phyloP scores from a whole-genome alignment of 2,329 filamentous ascomycete species.

The Ilyonectria destructans region DNA sequence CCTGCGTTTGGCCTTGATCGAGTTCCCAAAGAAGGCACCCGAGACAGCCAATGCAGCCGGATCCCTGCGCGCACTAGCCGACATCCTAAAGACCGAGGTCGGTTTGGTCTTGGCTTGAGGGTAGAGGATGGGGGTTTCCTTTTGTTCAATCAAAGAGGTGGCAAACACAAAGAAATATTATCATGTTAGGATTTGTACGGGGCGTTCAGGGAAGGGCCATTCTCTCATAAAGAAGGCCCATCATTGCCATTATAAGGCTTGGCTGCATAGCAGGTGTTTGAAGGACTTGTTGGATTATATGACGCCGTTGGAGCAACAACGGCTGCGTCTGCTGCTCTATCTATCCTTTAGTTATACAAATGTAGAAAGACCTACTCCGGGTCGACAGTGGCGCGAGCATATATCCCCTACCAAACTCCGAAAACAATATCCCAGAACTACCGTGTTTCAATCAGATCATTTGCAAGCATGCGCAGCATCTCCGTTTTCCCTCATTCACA shows the following conservation, averaged over 20 bases:
- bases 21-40: slow-evolving; percentile 75
- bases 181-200: slow-evolving; percentile 30
- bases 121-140: slow-evolving; percentile 3
- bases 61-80: slow-evolving; percentile 68
- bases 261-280: slow-evolving; percentile 39
- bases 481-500: slow-evolving; percentile 58
- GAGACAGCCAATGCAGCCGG: slow-evolving; percentile 65
- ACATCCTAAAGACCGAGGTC: slow-evolving; percentile 66
- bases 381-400: slow-evolving; percentile 29
- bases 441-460: slow-evolving; percentile 25
- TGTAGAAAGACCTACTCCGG: slow-evolving; percentile 33
- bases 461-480: slow-evolving; percentile 1
- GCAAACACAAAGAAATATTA: slow-evolving; percentile 12
- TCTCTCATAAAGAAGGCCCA: slow-evolving; percentile 21
- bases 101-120: slow-evolving; percentile 63
- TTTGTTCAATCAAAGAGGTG: slow-evolving; percentile 14
- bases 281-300: slow-evolving; percentile 45
- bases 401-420: slow-evolving; percentile 43
- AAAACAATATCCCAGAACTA: slow-evolving; percentile 26
- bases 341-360: slow-evolving; percentile 48
- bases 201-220: slow-evolving; percentile 35
- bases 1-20: slow-evolving; percentile 79
- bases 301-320: slow-evolving; percentile 33
- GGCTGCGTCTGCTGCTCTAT: slow-evolving; percentile 36
- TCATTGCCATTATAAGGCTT: slow-evolving; percentile 22